Evolutionary conservation across 192 early-diverging fungal species (phyloP).

Genomic region (Geosiphon pyriformis): DNA sequence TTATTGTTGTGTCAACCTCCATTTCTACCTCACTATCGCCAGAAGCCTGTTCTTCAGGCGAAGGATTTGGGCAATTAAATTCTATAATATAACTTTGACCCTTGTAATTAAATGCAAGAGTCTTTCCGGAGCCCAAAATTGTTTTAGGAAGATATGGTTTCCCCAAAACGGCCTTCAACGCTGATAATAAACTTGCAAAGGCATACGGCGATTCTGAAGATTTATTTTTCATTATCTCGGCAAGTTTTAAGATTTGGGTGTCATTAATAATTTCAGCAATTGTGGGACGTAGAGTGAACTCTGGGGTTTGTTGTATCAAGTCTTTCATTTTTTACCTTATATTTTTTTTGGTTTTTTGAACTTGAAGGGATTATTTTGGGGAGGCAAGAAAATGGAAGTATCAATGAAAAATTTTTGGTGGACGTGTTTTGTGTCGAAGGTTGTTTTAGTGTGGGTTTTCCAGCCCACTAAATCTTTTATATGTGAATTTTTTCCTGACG

Average conservation of each 20-base stretch:
- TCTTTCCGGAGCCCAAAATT: constrained; percentile 16
- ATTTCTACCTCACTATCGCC: neutral
- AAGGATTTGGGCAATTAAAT: neutral
- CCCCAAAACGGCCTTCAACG: constrained; percentile 6
- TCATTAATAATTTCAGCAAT: constrained; percentile 21
- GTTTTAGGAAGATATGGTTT: constrained; percentile 22
- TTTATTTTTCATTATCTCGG: constrained; percentile 17
- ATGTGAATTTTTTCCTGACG: constrained; percentile 3
- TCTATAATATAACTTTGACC: constrained; percentile 15
- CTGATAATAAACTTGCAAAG: constrained; percentile 9
- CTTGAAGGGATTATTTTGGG: neutral
- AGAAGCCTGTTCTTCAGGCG: neutral
- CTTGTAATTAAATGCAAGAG: constrained; percentile 9
- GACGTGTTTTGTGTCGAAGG: neutral
- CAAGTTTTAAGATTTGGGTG: constrained; percentile 14
- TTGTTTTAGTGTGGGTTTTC: constrained; percentile 9
- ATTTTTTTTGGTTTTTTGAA: neutral
- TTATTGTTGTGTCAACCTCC: constrained; percentile 10
- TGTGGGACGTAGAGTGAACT: constrained; percentile 11
- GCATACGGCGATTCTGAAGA: constrained; percentile 11
- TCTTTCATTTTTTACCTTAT: constrained; percentile 14
- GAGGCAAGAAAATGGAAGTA: no score
- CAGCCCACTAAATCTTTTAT: constrained; percentile 20
- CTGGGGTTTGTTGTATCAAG: neutral
- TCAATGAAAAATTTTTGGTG: no score